Evolutionary conservation across 805 yeast genomes (phyloP).

Genomic region (Pichia sporocuriosa): DNA sequence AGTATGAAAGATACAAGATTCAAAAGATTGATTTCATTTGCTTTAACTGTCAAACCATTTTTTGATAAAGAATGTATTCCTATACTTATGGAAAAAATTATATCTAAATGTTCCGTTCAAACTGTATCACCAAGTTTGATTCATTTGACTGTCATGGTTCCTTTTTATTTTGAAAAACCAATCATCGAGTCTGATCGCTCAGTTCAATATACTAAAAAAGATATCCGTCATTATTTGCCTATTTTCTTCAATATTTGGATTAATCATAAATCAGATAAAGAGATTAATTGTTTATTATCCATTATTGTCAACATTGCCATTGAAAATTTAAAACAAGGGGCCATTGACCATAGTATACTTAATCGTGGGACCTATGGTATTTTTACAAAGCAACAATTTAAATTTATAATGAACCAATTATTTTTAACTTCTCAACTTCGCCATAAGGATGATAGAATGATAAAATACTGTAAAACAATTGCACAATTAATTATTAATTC

Average conservation of each 20-base stretch:
- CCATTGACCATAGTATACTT: slow-evolving; percentile 27
- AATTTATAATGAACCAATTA: slow-evolving; percentile 51
- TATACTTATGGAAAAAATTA: slow-evolving; percentile 42
- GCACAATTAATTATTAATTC: slow-evolving; percentile 51
- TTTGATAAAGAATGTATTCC: slow-evolving; percentile 45
- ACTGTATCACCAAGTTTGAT: slow-evolving; percentile 47
- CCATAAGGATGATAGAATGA: slow-evolving; percentile 20
- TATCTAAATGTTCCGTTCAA: slow-evolving; percentile 46
- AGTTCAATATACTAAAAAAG: slow-evolving; percentile 19
- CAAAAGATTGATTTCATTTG: slow-evolving; percentile 43
- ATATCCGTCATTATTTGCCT: slow-evolving; percentile 47
- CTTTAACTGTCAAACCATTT: slow-evolving; percentile 47
- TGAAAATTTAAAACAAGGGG: slow-evolving; percentile 33
- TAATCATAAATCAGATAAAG: slow-evolving; percentile 44
- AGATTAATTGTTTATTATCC: slow-evolving; percentile 52
- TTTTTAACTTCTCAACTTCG: slow-evolving; percentile 22
- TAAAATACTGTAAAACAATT: slow-evolving; percentile 24
- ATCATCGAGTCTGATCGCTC: slow-evolving; percentile 12
- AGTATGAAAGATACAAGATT: slow-evolving; percentile 44
- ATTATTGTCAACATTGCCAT: slow-evolving; percentile 57
- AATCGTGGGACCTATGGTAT: slow-evolving; percentile 52
- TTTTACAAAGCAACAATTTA: slow-evolving; percentile 55
- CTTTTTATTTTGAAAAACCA: slow-evolving; percentile 34
- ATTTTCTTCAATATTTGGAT: slow-evolving; percentile 70
- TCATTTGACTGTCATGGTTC: slow-evolving; percentile 48